phyloP scores from a whole-genome alignment of 306 rosid genomes.

The Quercus rubra region DNA sequence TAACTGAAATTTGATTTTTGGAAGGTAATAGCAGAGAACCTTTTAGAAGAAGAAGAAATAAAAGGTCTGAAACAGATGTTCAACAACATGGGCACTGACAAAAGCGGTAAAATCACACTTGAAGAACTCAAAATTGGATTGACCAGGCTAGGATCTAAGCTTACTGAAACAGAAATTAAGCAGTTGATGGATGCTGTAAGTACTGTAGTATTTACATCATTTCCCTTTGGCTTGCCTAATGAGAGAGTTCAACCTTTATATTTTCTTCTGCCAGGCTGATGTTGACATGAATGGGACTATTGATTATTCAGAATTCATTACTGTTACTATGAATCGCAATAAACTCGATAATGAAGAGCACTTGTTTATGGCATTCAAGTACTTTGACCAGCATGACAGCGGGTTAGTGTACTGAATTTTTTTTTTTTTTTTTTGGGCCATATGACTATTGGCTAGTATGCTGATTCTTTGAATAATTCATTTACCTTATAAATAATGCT shows the following conservation, averaged over 20 bases:
- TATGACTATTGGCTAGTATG: background rate
- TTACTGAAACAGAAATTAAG: conserved; percentile 66
- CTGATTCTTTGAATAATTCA: background rate
- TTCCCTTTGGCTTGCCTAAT: background rate
- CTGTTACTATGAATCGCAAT: conserved; percentile 92
- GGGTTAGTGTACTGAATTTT: conserved; percentile 39
- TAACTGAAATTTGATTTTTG: conserved; percentile 19
- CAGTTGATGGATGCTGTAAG: conserved; percentile 95
- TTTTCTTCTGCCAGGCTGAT: conserved; percentile 61
- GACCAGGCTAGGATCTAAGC: conserved; percentile 79
- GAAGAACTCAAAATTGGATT: conserved; percentile 86
- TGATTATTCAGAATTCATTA: conserved; percentile 76
- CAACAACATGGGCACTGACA: conserved; percentile 85
- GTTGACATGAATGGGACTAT: conserved; percentile 71
- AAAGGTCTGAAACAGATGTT: conserved; percentile 90
- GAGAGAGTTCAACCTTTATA: background rate
- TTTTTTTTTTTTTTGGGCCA: too few species aligned
- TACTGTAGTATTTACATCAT: background rate
- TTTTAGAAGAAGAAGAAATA: conserved; percentile 79
- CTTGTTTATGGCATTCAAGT: conserved; percentile 69
- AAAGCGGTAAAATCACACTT: conserved; percentile 78
- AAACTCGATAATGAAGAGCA: conserved; percentile 75
- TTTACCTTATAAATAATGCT: background rate
- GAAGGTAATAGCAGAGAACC: conserved; percentile 86
- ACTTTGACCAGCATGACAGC: conserved; percentile 73